phyloP scores from a whole-genome alignment of 352 stramenopile species.

The Peronospora farinosa region DNA sequence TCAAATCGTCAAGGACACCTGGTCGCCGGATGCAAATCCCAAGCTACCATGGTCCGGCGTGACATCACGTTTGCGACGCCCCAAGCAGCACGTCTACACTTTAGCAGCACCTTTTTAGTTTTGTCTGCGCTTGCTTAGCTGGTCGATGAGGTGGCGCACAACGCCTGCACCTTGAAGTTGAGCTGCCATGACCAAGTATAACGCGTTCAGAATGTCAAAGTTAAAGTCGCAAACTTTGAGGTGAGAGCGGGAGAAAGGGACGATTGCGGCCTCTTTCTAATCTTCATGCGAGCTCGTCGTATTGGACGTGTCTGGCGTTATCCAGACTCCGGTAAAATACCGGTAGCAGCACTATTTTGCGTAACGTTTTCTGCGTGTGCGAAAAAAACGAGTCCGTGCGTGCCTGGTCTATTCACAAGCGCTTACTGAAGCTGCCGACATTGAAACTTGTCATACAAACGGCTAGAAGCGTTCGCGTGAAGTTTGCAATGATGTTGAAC shows the following conservation, averaged over 20 bases:
- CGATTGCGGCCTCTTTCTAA: no score
- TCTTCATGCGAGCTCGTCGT: no score
- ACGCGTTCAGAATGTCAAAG: slow-evolving; percentile 14
- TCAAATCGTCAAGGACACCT: background rate
- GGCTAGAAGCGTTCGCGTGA: no score
- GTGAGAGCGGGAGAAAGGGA: background rate
- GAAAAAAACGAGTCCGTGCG: background rate
- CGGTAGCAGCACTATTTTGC: background rate
- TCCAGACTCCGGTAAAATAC: background rate
- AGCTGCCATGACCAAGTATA: no score
- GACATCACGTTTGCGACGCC: no score
- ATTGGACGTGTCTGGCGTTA: no score
- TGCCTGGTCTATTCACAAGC: no score
- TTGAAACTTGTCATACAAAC: background rate
- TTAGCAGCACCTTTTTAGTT: no score
- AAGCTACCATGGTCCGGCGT: no score
- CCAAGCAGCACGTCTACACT: no score
- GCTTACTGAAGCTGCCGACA: background rate
- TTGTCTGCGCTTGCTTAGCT: background rate
- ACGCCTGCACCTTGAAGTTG: slow-evolving; percentile 15
- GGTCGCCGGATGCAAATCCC: no score
- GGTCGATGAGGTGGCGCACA: slow-evolving; percentile 6
- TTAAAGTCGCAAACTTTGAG: slow-evolving; percentile 14
- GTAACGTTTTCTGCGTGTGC: background rate
- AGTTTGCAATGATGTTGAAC: no score